Base-by-base conservation (phyloP, 345 rosid species). In the Leavenworthia alabamica region DNA sequence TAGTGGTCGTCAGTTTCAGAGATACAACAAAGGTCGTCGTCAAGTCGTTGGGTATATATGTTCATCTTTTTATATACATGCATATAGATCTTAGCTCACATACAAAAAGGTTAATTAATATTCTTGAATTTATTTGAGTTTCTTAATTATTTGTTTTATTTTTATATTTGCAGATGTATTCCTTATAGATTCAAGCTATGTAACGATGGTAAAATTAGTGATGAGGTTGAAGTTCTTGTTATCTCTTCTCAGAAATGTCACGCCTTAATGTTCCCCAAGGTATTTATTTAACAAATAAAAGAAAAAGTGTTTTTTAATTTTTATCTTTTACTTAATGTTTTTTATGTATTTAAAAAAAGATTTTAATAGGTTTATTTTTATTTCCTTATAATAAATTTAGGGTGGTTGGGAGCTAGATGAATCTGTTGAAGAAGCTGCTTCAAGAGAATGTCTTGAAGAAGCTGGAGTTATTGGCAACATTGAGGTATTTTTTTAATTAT, bases 341-440 rank as follows among this genome's bases (percentile, higher is more conserved):
- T 2, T 46, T 13, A 5, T 29, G 20, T 8, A 16, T 37, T 15
- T 0, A 12, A 32, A 45, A 19, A 8, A 28, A 40, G 40, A 17
- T 28, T 40, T 15, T 68, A 68, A 40, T n/a, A n/a, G n/a, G n/a
- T 24, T 39, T 8, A 4, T 32, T 10, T 7, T 32, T 10, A 39
- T 2, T 3, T 5, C n/a, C n/a, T n/a, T n/a, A n/a, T n/a, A n/a
- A 1, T n/a, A 5, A 4, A 31, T 39, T 57, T 61, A 90, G 97
- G 96, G 97, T 68, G 97, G 97, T 46, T 87, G 97, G 97, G 97
- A 90, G 63, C 72, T 90, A 29, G 96, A 90, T 73, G 97, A 90
- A 84, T 80, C 97, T 47, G 62, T 73, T 3, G 80, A 83, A 70
- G 86, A 87, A 78, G 96, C 97, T 7, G 97, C 96, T 32, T 76